Base-by-base conservation (phyloP, 306 rosid genomes). In the Ormosia semicastrata region DNA sequence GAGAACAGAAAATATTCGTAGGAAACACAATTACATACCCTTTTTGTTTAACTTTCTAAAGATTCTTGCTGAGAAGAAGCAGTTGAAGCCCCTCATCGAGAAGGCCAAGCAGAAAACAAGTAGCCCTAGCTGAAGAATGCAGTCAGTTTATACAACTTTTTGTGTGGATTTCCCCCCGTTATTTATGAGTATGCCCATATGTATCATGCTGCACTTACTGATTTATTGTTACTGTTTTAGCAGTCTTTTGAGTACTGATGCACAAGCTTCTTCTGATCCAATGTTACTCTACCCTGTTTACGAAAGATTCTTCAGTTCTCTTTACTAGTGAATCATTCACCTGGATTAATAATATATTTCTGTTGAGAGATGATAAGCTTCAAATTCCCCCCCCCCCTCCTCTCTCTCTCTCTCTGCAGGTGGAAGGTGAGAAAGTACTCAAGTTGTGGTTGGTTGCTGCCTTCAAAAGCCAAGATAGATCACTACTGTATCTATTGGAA, bases 11-110 rank as follows among this genome's bases (percentile, higher is more conserved):
- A 96, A 96, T 79, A 90, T 92, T 57, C 91, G 97, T 2, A 86
- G 99, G 91, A 95, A 95, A 67, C 99, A 95, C 92, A 95, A 95
- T 72, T 95, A 95, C 84, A 95, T 95, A 4, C 99, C 99, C n/a
- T 95, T 95, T 83, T 82, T 94, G 88, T 94, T 94, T 60, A 93
- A 96, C 90, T 96, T 96, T 73, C 94, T 96, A 70, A 96, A 96
- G 91, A 84, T 92, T 78, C 96, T 93, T 64, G 99, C 99, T 5
- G 98, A 96, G 86, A 96, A 96, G 90, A 96, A 96, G 92, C 99
- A 96, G 85, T 78, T 96, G 90, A 96, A 90, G 90, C 98, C 99
- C 43, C 99, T 95, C 43, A 95, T 94, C 62, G 98, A 93, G 93
- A 92, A 95, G 89, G 99, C 99, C 46, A 95, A 92, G 90, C 93